Base-by-base conservation (phyloP, 257 asterid genomes). In the Primulina eburnea region DNA sequence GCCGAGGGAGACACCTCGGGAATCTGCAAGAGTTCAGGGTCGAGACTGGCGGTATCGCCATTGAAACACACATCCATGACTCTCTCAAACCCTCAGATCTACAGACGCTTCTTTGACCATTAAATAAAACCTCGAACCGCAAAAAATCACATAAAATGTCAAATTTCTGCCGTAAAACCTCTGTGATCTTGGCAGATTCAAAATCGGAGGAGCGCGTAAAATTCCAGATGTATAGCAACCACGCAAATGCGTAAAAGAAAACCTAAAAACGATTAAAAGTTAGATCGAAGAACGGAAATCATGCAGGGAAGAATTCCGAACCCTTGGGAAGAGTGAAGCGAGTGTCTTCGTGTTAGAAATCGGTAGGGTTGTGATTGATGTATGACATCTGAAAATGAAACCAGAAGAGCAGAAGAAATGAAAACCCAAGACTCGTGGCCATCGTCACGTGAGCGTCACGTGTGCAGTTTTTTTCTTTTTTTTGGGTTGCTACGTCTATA, bases 1-100 rank as follows among this genome's bases (percentile, higher is more conserved):
- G 97, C 95, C 88, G 83, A 72, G 37, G 97, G 89, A 58, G 98
- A 87, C 70, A 90, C 90, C 91, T 92, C 98, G 58, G 87, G 84
- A 43, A 92, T 87, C 96, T 90, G 98, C 90, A 90, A 78, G 30
- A 92, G 78, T 69, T 92, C 97, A 34, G 93, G 93, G 75, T 90
- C 97, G 47, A 92, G 86, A 81, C 89, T 70, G 77, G 91, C 88
- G 75, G 85, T 84, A 71, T 93, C 97, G 56, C 94, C 92, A 78
- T 81, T 83, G 83, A 90, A 88, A 84, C 90, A 96, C 84, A 87
- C 70, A 78, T 92, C 97, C 98, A 92, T 92, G 32, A 40, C 67
- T 72, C 67, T 32, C 62, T 60, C 73, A 37, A 80, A 53, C 55
- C 74, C 78, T 72, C 69, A 71, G 81, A 80, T 83, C 83, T 50